phyloP scores from a whole-genome alignment of 2,329 filamentous ascomycete species.

The Aschersonia sp. region DNA sequence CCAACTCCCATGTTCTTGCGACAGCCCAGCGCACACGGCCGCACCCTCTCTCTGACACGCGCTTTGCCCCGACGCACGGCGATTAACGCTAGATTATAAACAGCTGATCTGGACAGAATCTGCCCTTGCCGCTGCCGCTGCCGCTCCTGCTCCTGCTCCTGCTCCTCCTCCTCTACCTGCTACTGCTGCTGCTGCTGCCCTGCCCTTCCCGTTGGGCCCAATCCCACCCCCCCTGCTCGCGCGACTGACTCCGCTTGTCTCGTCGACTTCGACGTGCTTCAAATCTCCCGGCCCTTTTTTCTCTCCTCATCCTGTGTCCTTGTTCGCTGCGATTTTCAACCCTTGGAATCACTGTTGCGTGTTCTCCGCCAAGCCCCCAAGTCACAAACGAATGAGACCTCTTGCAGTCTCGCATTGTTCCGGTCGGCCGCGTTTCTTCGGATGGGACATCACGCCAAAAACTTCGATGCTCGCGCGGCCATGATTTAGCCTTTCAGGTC shows the following conservation, averaged over 20 bases:
- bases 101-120: not conserved
- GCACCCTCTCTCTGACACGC: not conserved
- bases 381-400: not conserved
- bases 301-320: not conserved
- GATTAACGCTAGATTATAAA: not conserved
- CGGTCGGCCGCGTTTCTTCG: not conserved
- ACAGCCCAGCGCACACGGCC: no score
- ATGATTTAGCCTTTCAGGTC: not conserved
- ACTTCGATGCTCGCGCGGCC: not conserved
- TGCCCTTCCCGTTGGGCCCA: not conserved
- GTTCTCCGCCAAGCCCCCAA: no score
- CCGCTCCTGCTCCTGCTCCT: no score
- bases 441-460: not conserved
- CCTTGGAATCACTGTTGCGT: not conserved
- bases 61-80: not conserved
- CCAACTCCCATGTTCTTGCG: no score
- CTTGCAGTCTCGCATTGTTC: not conserved
- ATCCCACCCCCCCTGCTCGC: not conserved
- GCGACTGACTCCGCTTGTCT: constrained; percentile 3
- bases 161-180: no score
- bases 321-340: not conserved
- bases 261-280: not conserved
- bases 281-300: not conserved
- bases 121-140: not conserved
- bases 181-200: not conserved